Conservation (phyloP, 2,329 filamentous ascomycete species). For the Alternaria sp. region DNA sequence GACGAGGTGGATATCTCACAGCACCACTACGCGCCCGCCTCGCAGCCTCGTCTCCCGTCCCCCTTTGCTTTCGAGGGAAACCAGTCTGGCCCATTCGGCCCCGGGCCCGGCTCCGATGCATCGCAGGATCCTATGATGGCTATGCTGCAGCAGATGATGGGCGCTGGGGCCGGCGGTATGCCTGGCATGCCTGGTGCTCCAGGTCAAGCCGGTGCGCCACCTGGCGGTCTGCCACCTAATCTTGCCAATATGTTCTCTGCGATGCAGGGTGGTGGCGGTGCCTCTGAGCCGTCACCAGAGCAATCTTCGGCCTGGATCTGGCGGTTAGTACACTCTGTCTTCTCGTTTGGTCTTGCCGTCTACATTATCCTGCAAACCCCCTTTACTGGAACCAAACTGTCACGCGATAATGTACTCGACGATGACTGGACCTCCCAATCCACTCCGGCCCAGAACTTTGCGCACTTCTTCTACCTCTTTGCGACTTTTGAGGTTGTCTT, state of each 20-base stretch:
- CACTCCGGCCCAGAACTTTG: slow-evolving; percentile 53
- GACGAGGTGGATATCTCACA: slow-evolving; percentile 83
- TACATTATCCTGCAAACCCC: slow-evolving; percentile 74
- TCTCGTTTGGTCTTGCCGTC: slow-evolving; percentile 73
- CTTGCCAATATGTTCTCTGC: slow-evolving; percentile 56
- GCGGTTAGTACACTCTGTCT: slow-evolving; percentile 77
- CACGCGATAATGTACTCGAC: slow-evolving; percentile 56
- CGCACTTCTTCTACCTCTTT: slow-evolving; percentile 80
- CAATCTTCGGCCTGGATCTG: slow-evolving; percentile 66
- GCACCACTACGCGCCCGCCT: slow-evolving; percentile 70
- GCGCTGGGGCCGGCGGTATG: slow-evolving; percentile 51
- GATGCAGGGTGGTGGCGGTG: slow-evolving; percentile 56
- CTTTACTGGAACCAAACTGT: slow-evolving; percentile 72
- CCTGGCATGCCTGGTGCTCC: slow-evolving; percentile 44
- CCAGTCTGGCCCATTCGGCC: slow-evolving; percentile 27
- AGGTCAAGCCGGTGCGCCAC: slow-evolving; percentile 32
- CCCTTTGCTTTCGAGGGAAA: slow-evolving; percentile 45
- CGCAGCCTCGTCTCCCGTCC: slow-evolving; percentile 53
- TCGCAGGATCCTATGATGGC: slow-evolving; percentile 74
- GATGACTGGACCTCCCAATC: slow-evolving; percentile 45
- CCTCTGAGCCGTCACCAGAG: slow-evolving; percentile 47
- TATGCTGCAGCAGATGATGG: slow-evolving; percentile 79
- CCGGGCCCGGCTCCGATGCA: slow-evolving; percentile 32
- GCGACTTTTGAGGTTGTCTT: slow-evolving; percentile 78
- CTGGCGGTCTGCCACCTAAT: slow-evolving; percentile 51